phyloP scores from a whole-genome alignment of 306 rosid species.

The Sesbania bispinosa region DNA sequence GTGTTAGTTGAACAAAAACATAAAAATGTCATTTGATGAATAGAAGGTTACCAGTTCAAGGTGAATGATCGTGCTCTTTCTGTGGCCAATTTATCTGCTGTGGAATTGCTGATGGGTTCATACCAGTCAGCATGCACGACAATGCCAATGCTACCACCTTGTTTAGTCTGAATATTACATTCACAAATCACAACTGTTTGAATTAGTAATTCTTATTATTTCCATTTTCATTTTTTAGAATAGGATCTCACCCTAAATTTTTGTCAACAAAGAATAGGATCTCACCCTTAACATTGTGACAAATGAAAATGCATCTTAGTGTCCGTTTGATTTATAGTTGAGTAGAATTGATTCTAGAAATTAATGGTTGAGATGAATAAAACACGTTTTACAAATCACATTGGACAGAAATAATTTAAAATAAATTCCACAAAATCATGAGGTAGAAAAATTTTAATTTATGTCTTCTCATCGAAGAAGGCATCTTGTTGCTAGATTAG shows the following conservation, averaged over 20 bases:
- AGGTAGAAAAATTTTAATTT: neutral
- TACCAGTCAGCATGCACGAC: constrained; percentile 33
- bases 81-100: constrained; percentile 46
- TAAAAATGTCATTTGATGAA: neutral
- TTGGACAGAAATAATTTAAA: too few relatives aligned
- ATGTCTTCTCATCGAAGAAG: neutral
- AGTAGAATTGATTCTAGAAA: too few relatives aligned
- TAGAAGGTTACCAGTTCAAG: constrained; percentile 36
- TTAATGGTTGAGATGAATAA: too few relatives aligned
- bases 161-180: constrained; percentile 39
- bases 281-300: neutral
- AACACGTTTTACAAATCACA: too few relatives aligned
- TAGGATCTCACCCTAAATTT: neutral
- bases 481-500: neutral
- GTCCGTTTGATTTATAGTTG: too few relatives aligned
- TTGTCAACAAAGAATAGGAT: too few relatives aligned
- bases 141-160: constrained; percentile 34
- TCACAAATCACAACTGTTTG: neutral
- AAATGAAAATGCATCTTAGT: neutral
- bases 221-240: neutral
- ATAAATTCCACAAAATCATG: too few relatives aligned
- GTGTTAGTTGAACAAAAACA: neutral
- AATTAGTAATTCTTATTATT: neutral
- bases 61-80: constrained; percentile 56
- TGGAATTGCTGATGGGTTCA: constrained; percentile 54